These are phyloP conservation scores for Gonapodya prolifera DNA, from an alignment of 192 early-diverging fungal species.

Conservation along the genomic window DNA sequence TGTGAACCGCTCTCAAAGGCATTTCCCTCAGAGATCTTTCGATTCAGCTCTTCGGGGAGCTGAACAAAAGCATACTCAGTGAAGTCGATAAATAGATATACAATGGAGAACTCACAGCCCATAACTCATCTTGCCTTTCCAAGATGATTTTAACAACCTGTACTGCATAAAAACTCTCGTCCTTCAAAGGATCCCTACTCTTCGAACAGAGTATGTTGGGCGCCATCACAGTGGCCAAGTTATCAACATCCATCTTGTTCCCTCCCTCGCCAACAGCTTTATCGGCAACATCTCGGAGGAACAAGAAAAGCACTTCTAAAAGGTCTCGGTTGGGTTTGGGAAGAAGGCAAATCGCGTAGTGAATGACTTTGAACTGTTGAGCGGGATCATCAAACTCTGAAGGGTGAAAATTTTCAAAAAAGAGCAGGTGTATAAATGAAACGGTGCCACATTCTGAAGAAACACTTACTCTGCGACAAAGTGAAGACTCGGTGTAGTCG, in stretches of 20 bases:
- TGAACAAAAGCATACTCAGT: no score
- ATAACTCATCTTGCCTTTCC: slow-evolving; percentile 27
- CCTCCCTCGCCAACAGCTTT: slow-evolving; percentile 22
- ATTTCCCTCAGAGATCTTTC: neutral
- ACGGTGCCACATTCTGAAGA: neutral
- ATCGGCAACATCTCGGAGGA: slow-evolving; percentile 71
- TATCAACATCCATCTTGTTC: slow-evolving; percentile 86
- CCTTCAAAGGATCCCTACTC: slow-evolving; percentile 64
- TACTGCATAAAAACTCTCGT: slow-evolving; percentile 27
- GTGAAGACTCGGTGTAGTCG: slow-evolving; percentile 78
- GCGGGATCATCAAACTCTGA: slow-evolving; percentile 24
- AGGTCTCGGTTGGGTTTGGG: slow-evolving; percentile 86
- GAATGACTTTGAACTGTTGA: slow-evolving; percentile 51
- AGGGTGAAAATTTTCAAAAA: neutral
- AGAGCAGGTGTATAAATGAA: neutral
- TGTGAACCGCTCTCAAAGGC: neutral
- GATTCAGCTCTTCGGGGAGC: neutral
- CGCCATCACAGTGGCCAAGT: slow-evolving; percentile 85
- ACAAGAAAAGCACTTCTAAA: slow-evolving; percentile 78
- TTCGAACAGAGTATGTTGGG: slow-evolving; percentile 86
- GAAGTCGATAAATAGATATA: no score
- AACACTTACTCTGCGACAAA: slow-evolving; percentile 44
- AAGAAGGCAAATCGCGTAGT: slow-evolving; percentile 69
- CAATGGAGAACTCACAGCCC: slow-evolving; percentile 23
- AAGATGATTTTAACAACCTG: slow-evolving; percentile 26